Evolutionary conservation across 2,329 filamentous ascomycete genomes (phyloP).

Genomic region (Septoria petroselini): DNA sequence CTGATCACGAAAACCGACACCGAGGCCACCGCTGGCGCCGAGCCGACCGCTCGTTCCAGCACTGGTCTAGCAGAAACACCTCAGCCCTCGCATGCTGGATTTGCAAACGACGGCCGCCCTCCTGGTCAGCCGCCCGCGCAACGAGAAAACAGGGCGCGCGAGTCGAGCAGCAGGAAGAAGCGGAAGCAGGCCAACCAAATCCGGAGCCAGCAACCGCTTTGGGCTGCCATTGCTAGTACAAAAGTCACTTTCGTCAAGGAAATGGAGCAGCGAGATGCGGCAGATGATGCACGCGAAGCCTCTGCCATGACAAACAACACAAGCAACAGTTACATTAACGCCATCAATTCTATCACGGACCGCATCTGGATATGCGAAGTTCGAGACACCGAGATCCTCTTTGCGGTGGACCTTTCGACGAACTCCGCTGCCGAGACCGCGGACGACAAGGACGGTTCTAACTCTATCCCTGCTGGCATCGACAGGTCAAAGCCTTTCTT

Average conservation of each 20-base stretch:
- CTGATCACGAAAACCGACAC: slow-evolving; percentile 34
- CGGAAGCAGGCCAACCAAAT: slow-evolving; percentile 89
- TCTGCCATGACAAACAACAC: slow-evolving; percentile 69
- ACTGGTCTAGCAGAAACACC: slow-evolving; percentile 26
- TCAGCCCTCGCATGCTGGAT: slow-evolving; percentile 27
- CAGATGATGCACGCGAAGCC: slow-evolving; percentile 69
- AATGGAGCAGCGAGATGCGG: slow-evolving; percentile 69
- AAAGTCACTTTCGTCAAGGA: slow-evolving; percentile 94
- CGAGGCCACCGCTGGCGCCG: slow-evolving; percentile 32
- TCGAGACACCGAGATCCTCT: slow-evolving; percentile 72
- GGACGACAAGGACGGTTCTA: slow-evolving; percentile 39
- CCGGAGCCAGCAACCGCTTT: slow-evolving; percentile 84
- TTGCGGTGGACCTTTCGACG: slow-evolving; percentile 46
- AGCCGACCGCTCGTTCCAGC: slow-evolving; percentile 22
- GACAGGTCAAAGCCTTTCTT: slow-evolving; percentile 73
- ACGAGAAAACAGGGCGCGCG: slow-evolving; percentile 56
- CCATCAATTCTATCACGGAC: slow-evolving; percentile 54
- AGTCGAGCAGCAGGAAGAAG: slow-evolving; percentile 71
- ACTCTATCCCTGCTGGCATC: slow-evolving; percentile 48
- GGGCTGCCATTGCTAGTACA: slow-evolving; percentile 90
- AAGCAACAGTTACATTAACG: slow-evolving; percentile 63
- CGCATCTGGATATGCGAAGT: slow-evolving; percentile 81
- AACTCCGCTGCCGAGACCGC: slow-evolving; percentile 27
- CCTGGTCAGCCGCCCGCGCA: slow-evolving; percentile 51
- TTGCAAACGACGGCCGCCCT: slow-evolving; percentile 49